Evolutionary conservation across 139 green algal species (phyloP), one percentile per base, ranked within the genome.

Genomic region (Chlamydomonas sp.): DNA sequence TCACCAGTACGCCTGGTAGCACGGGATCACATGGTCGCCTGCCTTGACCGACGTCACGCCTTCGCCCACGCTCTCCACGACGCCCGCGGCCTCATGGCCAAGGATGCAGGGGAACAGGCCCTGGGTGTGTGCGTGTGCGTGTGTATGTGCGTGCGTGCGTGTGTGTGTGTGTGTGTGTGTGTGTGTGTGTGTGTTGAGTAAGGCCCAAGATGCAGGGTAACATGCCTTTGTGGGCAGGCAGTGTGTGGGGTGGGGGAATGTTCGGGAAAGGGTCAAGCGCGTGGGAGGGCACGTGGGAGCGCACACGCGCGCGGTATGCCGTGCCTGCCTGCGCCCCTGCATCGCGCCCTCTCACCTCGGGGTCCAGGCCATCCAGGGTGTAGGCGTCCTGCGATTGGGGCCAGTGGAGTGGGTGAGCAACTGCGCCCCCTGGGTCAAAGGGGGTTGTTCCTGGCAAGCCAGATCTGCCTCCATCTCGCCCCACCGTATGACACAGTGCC

Each of bases 31-130:
- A 67, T 96, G 90, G 78, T 98, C 93, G 5, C 91, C 91, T 35
- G 84, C 71, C 75, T 80, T 75, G 8, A 95, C 84, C 33, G 70
- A 83, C 0, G 82, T 89, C 13, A 93, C 88, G 8, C 85, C 88
- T 66, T 91, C 81, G 10, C 95, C 95, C 39, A 99, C 93, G 61
- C 84, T 92, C 79, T 99, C 94, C 48, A 99, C 94, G 1, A 98
- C 73, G 67, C 91, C 95, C 0, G 91, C 91, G 1, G 95, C 95
- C 74, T 99, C 95, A 78, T 99, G 95, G 4, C 95, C 92, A 47
- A 99, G 76, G 49, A 98, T 92, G 81, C 89, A 96, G 13, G 95
- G 94, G 77, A 99, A 99, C 26, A 97, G 79, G 8, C 94, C 93
- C 43, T 61, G 29, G 5, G 20, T 59, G 8, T 16, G 54, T 26